Evolutionary conservation across 345 rosid species (phyloP).

Genomic region (Brassica incana): DNA sequence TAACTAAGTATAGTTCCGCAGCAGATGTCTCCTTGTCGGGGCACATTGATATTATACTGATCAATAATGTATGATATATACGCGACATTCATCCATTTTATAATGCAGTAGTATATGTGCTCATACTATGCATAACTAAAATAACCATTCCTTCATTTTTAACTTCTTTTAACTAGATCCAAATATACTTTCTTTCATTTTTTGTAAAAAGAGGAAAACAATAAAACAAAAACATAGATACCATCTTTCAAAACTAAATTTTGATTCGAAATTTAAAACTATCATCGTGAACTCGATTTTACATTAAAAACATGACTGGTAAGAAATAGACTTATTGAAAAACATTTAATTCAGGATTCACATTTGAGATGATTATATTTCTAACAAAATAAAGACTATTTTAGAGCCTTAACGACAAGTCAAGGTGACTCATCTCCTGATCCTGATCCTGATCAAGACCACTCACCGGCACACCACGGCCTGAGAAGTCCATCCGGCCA

Average conservation of each 20-base stretch:
- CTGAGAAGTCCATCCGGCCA: conserved; percentile 41
- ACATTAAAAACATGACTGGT: conserved; percentile 1
- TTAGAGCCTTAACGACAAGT: conserved; percentile 81
- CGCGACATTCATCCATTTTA: conserved; percentile 39
- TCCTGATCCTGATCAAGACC: conserved; percentile 69
- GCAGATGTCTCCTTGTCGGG: conserved; percentile 45
- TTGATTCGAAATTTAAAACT: conserved; percentile 25
- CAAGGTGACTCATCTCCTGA: conserved; percentile 70
- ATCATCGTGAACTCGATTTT: conserved; percentile 13
- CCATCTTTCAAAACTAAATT: conserved; percentile 1
- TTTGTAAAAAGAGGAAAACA: background rate
- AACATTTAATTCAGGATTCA: conserved; percentile 4
- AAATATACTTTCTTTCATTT: no score
- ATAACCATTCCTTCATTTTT: conserved; percentile 4
- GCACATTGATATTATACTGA: conserved; percentile 33
- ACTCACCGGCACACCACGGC: conserved; percentile 42
- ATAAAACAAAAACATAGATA: conserved; percentile 12
- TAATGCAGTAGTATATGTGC: conserved; percentile 22
- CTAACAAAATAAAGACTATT: conserved; percentile 21
- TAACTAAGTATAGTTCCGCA: conserved; percentile 31
- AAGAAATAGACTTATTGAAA: conserved; percentile 1
- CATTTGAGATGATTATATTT: conserved; percentile 26
- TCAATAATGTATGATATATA: conserved; percentile 32
- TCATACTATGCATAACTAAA: background rate
- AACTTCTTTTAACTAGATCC: background rate